These are phyloP conservation scores for Russula abietina DNA, from an alignment of 768 basidiomycete species.

Conservation along the genomic window DNA sequence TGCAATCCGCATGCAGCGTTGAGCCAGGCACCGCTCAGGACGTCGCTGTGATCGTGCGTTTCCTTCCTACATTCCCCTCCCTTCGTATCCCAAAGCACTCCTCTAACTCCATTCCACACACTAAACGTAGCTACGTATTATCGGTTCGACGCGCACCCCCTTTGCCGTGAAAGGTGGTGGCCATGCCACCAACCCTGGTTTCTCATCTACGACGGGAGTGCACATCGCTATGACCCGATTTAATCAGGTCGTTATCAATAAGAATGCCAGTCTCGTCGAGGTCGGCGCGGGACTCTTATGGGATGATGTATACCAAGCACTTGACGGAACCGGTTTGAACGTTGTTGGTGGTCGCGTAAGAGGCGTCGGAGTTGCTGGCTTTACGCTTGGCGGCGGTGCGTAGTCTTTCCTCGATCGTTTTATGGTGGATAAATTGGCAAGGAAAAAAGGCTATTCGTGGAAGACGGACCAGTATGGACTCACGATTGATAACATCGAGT, in stretches of 20 bases:
- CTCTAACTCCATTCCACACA: background rate
- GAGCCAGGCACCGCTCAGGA: conserved; percentile 25
- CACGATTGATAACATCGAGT: conserved; percentile 24
- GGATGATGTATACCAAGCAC: conserved; percentile 28
- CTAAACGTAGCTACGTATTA: conserved; percentile 5
- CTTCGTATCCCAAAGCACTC: too few species aligned
- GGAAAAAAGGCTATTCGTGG: conserved; percentile 16
- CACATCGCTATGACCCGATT: conserved; percentile 28
- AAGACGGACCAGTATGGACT: conserved; percentile 25
- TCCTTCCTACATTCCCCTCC: too few species aligned
- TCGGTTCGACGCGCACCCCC: conserved; percentile 14
- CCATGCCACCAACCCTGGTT: conserved; percentile 26
- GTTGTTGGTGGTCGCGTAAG: conserved; percentile 27
- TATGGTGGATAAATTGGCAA: background rate
- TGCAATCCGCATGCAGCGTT: conserved; percentile 23
- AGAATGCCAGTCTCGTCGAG: conserved; percentile 12
- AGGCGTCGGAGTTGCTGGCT: conserved; percentile 28
- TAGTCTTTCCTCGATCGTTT: background rate
- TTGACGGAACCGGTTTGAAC: conserved; percentile 24
- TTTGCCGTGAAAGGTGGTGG: conserved; percentile 29
- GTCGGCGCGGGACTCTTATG: conserved; percentile 28
- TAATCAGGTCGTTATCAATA: conserved; percentile 8
- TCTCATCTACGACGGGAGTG: conserved; percentile 29
- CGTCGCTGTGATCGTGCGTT: conserved; percentile 21
- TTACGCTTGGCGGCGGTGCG: conserved; percentile 28